Base-by-base conservation (phyloP, 441 rosid species). In the Gossypium gossypioides region DNA sequence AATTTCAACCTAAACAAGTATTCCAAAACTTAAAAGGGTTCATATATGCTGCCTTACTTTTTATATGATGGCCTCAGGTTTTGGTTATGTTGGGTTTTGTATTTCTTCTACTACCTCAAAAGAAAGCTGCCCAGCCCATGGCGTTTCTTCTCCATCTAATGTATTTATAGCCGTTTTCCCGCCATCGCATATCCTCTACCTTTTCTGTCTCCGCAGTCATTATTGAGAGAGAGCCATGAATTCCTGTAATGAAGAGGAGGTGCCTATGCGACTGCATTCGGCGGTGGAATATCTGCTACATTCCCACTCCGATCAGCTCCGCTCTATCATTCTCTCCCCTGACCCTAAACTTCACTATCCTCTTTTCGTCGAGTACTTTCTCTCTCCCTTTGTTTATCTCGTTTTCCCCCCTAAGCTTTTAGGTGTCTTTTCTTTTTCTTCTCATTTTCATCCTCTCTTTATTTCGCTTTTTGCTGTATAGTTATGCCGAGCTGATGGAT, bases 281-380 rank as follows among this genome's bases (percentile, higher is more conserved):
- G 52, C 88, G 70, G 86, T 92, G 15, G 87, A 84, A 75, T 92
- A 85, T 77, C 87, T 92, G 21, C 79, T 91, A 0, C 76, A 77
- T 7, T 70, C 80, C 76, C 77, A 84, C 75, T 78, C 93, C 68
- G 77, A 82, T 56, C 89, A 86, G 79, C 93, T 95, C 52, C 90
- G 81, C 34, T 75, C 86, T 67, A 86, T 92, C 74, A 74, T 86
- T 73, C 87, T 86, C 69, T 79, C 91, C 69, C 63, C 90, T 21
- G 93, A 86, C 72, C 84, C 96, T 50, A 88, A 89, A 69, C 88
- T 91, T 69, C 97, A 89, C 75, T 95, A 86, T 72, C 88, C 96
- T 82, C 87, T 95, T 81, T 69, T 59, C 77, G 24, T 91, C 75
- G 89, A 91, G 99, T 95, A 78, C 15, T 73, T 24, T 37, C 40